Evolutionary conservation across 495 filamentous ascomycete species (phyloP).

Genomic region (Paragyromitra xinjiangensis): DNA sequence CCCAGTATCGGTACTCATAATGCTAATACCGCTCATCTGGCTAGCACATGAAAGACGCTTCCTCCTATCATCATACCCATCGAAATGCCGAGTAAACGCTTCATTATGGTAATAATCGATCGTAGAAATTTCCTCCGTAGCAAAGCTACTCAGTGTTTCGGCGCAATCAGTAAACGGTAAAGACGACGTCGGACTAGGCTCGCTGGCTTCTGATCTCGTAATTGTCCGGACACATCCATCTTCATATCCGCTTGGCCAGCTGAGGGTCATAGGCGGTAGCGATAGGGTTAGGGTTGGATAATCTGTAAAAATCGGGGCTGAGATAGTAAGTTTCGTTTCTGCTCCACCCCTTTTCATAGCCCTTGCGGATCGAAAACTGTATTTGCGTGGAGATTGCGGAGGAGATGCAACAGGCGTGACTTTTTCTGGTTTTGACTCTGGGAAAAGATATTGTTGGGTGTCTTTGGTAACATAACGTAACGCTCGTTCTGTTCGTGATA

Average conservation of each 20-base stretch:
- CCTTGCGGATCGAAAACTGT: constrained; percentile 32
- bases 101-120: constrained; percentile 41
- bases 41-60: constrained; percentile 45
- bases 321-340: constrained; percentile 39
- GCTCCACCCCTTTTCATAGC: constrained; percentile 20
- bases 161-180: constrained; percentile 42
- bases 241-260: constrained; percentile 30
- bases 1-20: constrained; percentile 48
- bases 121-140: constrained; percentile 27
- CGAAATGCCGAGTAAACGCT: constrained; percentile 11
- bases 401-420: neutral
- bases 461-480: constrained; percentile 49
- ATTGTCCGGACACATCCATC: constrained; percentile 34
- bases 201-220: constrained; percentile 12
- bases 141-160: constrained; percentile 36
- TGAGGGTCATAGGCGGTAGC: constrained; percentile 36
- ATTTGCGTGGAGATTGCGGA: constrained; percentile 31
- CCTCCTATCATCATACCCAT: neutral
- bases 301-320: constrained; percentile 34
- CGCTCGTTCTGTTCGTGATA: constrained; percentile 34
- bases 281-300: constrained; percentile 46
- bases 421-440: constrained; percentile 16
- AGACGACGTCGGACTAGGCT: constrained; percentile 33
- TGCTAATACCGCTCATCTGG: constrained; percentile 43
- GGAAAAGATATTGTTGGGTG: constrained; percentile 36